Evolutionary conservation across 441 rosid species (phyloP).

Genomic region (Manihot esculenta): DNA sequence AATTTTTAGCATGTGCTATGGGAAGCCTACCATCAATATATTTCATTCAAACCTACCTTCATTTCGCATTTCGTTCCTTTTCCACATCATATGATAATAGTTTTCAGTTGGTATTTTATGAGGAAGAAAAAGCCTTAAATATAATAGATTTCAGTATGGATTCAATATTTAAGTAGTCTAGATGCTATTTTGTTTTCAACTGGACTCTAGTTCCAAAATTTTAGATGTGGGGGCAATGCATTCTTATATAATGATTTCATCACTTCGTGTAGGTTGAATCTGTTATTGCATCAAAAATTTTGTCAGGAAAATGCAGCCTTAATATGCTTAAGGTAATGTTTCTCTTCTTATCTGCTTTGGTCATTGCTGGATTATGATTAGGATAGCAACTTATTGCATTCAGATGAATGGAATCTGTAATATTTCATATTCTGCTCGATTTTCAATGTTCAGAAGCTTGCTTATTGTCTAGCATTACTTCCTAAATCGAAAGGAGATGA

Average conservation of each 20-base stretch:
- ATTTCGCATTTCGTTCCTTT: background rate
- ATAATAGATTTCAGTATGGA: background rate
- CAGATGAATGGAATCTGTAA: slow-evolving; percentile 3
- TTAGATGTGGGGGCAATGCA: background rate
- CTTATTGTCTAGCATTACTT: slow-evolving; percentile 73
- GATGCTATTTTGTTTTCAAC: background rate
- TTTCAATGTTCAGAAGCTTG: slow-evolving; percentile 58
- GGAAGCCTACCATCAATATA: background rate
- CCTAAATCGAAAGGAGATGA: slow-evolving; percentile 83
- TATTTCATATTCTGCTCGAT: slow-evolving; percentile 8
- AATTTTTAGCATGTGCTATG: background rate
- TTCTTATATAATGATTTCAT: background rate
- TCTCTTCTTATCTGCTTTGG: slow-evolving; percentile 13
- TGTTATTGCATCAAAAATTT: slow-evolving; percentile 54
- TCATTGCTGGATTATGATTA: slow-evolving; percentile 14
- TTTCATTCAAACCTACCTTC: background rate
- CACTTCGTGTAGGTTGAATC: slow-evolving; percentile 55
- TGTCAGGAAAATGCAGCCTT: slow-evolving; percentile 54
- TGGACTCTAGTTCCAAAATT: background rate
- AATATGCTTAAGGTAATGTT: slow-evolving; percentile 53
- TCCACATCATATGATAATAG: background rate
- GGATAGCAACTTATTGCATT: slow-evolving; percentile 19
- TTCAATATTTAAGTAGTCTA: background rate
- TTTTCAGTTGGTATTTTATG: background rate
- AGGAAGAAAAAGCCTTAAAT: background rate